Evolutionary conservation across 371 early-diverging fungal species (phyloP), one percentile per base, ranked within the genome.

Genomic region (Rhizopus delemar): DNA sequence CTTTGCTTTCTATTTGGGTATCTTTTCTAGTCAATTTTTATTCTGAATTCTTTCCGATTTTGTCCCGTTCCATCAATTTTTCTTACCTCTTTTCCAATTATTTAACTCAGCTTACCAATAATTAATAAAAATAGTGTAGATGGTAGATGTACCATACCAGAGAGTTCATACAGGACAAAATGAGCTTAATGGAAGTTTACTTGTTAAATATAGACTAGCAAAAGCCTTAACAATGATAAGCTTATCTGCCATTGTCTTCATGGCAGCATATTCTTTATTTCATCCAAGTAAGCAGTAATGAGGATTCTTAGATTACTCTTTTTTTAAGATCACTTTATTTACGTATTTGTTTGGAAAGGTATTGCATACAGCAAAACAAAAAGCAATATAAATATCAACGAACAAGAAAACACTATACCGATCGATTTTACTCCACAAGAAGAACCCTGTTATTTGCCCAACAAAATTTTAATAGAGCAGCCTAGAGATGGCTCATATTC

Each of bases 401-500:
- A 51, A 6, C 7, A 36, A 28, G 51, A 51, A 22, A 29, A 51
- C n/a, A 13, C 29, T 34, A 6, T 35, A n/a, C 33, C 51, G 1
- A 4, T 29, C 33, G n/a, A 32, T 51, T 51, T 51, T 51, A 51
- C 48, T 8, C 48, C 48, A 9, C 22, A 58, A 51, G 51, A 54
- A 41, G 43, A 35, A 8, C 50, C 34, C 39, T 65, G 70, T 36
- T 15, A 52, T 46, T 60, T 69, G 15, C 69, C 71, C 3, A 56
- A 41, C 1, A 35, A 39, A 8, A 56, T 68, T 0, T 35, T 65
- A 12, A 71, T 80, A 35, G 71, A 69, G 8, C 43, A 53, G 0
- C 67, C 64, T 48, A 63, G 60, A 8, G 76, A 77, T 50, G 75
- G 71, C 2, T 62, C 67, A 4, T 80, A 80, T 50, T 74, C 78